These are phyloP conservation scores for Tuber brumale DNA, from an alignment of 495 filamentous ascomycete genomes.

Conservation along the genomic window DNA sequence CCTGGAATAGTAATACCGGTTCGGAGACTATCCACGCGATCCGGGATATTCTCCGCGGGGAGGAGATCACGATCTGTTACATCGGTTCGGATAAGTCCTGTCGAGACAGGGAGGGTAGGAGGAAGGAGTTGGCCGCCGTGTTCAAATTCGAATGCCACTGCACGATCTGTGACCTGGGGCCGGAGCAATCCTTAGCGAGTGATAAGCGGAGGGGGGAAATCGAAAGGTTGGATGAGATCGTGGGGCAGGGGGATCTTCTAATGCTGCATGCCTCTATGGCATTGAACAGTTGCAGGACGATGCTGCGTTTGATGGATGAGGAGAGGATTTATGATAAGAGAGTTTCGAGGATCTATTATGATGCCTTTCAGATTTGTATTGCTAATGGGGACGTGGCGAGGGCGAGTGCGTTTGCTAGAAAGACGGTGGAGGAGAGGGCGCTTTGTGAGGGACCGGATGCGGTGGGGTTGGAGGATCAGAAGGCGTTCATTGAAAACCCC, in stretches of 20 bases:
- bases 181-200: slow-evolving; percentile 33
- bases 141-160: slow-evolving; percentile 47
- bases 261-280: slow-evolving; percentile 33
- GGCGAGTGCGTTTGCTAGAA: slow-evolving; percentile 47
- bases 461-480: slow-evolving; percentile 38
- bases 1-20: slow-evolving; percentile 43
- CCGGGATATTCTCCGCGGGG: slow-evolving; percentile 43
- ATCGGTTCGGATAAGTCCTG: slow-evolving; percentile 38
- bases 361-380: slow-evolving; percentile 47
- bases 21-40: slow-evolving; percentile 45
- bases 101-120: slow-evolving; percentile 16
- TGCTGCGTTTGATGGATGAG: slow-evolving; percentile 41
- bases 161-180: slow-evolving; percentile 42
- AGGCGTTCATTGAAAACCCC: slow-evolving; percentile 42
- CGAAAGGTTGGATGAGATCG: slow-evolving; percentile 40
- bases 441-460: slow-evolving; percentile 44
- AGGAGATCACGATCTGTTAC: slow-evolving; percentile 47
- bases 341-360: slow-evolving; percentile 44
- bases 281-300: slow-evolving; percentile 37
- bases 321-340: slow-evolving; percentile 41
- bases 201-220: slow-evolving; percentile 42
- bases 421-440: slow-evolving; percentile 41
- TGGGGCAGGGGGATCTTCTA: slow-evolving; percentile 39
- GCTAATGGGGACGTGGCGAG: slow-evolving; percentile 47
- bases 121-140: slow-evolving; percentile 38